These are phyloP conservation scores for Neurospora sp. DNA, from an alignment of 495 filamentous ascomycete genomes.

Conservation along the genomic window DNA sequence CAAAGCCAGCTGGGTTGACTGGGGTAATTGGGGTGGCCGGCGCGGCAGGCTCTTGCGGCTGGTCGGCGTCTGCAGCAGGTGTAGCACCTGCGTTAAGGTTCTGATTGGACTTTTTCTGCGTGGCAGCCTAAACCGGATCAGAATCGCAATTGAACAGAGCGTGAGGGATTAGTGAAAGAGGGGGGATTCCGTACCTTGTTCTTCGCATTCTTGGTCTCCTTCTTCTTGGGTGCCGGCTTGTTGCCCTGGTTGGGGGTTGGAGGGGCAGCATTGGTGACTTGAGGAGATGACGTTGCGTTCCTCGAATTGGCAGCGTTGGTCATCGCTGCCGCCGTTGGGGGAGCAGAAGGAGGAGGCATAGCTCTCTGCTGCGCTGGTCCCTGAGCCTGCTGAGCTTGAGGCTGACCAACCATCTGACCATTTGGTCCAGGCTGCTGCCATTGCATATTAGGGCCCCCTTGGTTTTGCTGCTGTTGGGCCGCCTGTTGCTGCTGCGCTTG, in stretches of 20 bases:
- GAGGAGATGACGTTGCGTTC: slow-evolving; percentile 71
- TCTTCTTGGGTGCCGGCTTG: slow-evolving; percentile 82
- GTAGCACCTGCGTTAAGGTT: slow-evolving; percentile 52
- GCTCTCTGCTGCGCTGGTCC: slow-evolving; percentile 59
- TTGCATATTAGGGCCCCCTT: slow-evolving; percentile 30
- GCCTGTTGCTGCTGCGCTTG: slow-evolving; percentile 22
- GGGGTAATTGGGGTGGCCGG: slow-evolving; percentile 82
- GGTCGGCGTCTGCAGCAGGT: slow-evolving; percentile 62
- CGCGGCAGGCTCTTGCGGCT: slow-evolving; percentile 62
- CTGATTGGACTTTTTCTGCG: slow-evolving; percentile 60
- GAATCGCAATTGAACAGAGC: slow-evolving; percentile 15
- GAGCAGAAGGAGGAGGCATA: slow-evolving; percentile 88
- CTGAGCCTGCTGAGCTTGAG: slow-evolving; percentile 44
- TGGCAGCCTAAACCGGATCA: slow-evolving; percentile 40
- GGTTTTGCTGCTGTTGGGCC: slow-evolving; percentile 25
- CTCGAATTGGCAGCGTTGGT: slow-evolving; percentile 35
- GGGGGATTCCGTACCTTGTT: slow-evolving; percentile 57
- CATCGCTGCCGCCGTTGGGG: slow-evolving; percentile 44
- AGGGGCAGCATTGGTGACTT: slow-evolving; percentile 62
- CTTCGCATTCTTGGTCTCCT: slow-evolving; percentile 56
- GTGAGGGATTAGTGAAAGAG: slow-evolving; percentile 21
- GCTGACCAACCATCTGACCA: slow-evolving; percentile 55
- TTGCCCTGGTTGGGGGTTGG: slow-evolving; percentile 73
- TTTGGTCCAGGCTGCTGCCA: slow-evolving; percentile 51
- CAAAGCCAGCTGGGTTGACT: slow-evolving; percentile 57